Base-by-base conservation (phyloP, 768 basidiomycete species). In the Pleurotus sapidus region DNA sequence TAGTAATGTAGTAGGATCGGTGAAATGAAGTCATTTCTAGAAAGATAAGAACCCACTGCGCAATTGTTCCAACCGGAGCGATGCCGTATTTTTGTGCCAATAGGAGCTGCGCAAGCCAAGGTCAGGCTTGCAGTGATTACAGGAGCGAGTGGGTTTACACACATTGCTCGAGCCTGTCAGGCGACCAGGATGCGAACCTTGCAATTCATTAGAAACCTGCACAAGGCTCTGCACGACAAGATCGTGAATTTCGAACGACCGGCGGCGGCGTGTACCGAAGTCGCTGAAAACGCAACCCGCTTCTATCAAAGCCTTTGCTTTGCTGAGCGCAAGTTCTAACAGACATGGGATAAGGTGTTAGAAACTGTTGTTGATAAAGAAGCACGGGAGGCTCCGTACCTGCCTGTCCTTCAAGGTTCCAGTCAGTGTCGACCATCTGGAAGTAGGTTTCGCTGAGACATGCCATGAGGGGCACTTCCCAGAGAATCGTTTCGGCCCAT, bases 391-490 rank as follows among this genome's bases (percentile, higher is more conserved):
- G 15, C 9, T 24, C 37, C 57, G 56, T 59, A 91, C 94, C 88
- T 71, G 83, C 77, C 71, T 94, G 93, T 4, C 86, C 85, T n/a
- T 88, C 84, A 60, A 94, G 86, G 55, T 71, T 82, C 96, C 96
- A 99, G 64, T 95, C 88, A 1, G 78, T 88, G 63, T 82, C 81
- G 38, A 84, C 87, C 15, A 80, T 78, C 17, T 72, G 78, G 73
- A 96, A 99, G 73, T 93, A 96, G 17, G 86, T 84, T 69, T 99
- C 94, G 65, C 91, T 93, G 50, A 99, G 75, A 60, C 86, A 86
- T 12, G 94, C 87, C 93, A 98, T 95, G 50, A 98, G 74, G 1
- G 94, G 95, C 1, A 98, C 94, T 73, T 98, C 97, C 87, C 96
- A 99, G 24, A 97, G 74, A 57, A 98, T 96, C 5, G 91, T 81